phyloP scores from a whole-genome alignment of 345 rosid genomes.

The Citrus maxima region DNA sequence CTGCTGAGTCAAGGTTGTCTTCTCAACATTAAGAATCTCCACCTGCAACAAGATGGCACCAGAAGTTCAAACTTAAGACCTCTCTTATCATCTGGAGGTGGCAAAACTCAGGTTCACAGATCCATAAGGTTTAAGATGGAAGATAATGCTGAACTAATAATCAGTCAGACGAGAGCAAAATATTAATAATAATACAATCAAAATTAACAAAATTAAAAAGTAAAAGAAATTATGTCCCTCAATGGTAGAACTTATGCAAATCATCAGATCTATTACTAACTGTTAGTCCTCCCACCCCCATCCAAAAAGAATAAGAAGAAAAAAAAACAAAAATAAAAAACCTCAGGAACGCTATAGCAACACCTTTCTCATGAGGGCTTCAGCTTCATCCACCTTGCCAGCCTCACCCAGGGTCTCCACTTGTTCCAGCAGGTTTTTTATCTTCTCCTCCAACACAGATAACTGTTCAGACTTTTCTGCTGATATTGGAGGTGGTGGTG shows the following conservation, averaged over 20 bases:
- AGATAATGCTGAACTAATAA: neutral
- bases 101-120: neutral
- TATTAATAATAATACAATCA: neutral
- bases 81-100: neutral
- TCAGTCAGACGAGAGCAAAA: neutral
- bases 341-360: neutral
- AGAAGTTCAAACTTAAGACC: neutral
- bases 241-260: neutral
- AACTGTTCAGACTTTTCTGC: conserved; percentile 82
- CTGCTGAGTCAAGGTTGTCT: conserved; percentile 60
- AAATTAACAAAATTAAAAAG: neutral
- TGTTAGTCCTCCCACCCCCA: neutral
- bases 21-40: conserved; percentile 77
- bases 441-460: conserved; percentile 84
- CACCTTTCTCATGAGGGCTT: conserved; percentile 99
- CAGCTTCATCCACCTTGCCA: conserved; percentile 99
- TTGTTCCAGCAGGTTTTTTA: conserved; percentile 90
- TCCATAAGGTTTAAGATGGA: neutral
- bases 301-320: too few relatives aligned
- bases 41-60: conserved; percentile 46
- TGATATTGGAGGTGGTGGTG: conserved; percentile 65
- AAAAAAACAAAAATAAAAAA: neutral
- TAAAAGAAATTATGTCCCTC: neutral
- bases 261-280: neutral
- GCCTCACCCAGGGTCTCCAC: conserved; percentile 97